These are phyloP conservation scores for Leishmania turanica DNA, from an alignment of 208 protist species.

Conservation along the genomic window DNA sequence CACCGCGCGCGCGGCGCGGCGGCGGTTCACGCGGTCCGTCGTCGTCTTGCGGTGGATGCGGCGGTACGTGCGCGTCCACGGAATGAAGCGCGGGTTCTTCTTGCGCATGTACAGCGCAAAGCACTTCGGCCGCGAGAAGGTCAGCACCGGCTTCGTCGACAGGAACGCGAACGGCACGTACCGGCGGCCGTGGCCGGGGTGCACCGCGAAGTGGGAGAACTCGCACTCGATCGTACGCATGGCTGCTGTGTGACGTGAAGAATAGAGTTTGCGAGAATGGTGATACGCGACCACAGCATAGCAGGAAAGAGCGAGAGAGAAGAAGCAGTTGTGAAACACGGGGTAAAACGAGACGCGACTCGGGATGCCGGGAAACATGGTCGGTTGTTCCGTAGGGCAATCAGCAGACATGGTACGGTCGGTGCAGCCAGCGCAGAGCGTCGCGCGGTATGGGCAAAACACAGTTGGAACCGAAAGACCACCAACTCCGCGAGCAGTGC, in stretches of 20 bases:
- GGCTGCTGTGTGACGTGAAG: conserved; percentile 21
- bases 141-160: conserved; percentile 95
- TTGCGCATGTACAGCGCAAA: conserved; percentile 93
- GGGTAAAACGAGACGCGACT: not conserved
- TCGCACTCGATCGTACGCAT: conserved; percentile 94
- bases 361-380: not conserved
- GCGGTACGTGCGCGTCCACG: conserved; percentile 94
- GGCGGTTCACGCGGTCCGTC: conserved; percentile 81
- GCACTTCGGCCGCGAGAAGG: conserved; percentile 91
- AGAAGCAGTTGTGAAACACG: not conserved
- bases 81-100: conserved; percentile 94
- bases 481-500: not conserved
- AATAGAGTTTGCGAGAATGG: not conserved
- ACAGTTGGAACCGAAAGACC: too few relatives aligned
- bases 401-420: not conserved
- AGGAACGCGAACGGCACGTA: conserved; percentile 94
- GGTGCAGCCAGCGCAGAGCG: not conserved
- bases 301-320: not conserved
- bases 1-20: conserved; percentile 80
- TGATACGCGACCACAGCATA: not conserved
- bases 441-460: not conserved
- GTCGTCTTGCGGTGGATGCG: conserved; percentile 93
- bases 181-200: conserved; percentile 93
- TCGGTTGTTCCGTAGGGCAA: too few relatives aligned
- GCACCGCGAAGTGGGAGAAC: conserved; percentile 94